phyloP scores from a whole-genome alignment of 2,329 filamentous ascomycete species.

The Graphiopsis chlorocephala region DNA sequence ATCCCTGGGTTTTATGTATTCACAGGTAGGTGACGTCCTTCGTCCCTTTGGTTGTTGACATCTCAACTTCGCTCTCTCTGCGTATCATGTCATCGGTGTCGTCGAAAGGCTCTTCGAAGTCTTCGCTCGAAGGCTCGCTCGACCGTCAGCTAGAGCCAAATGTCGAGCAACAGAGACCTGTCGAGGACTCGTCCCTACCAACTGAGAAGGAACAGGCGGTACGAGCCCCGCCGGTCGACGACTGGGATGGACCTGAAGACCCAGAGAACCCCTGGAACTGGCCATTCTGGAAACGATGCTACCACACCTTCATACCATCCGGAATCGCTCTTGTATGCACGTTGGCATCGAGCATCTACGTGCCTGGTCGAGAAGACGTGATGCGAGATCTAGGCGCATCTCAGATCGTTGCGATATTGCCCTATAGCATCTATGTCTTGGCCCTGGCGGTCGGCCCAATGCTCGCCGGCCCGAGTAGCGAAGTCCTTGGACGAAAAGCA shows the following conservation, averaged over 20 bases:
- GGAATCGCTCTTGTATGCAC: constrained; percentile 39
- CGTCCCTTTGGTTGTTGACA: neutral
- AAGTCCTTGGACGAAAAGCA: constrained; percentile 54
- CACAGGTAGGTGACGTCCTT: neutral
- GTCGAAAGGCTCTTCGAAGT: neutral
- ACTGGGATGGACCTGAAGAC: constrained; percentile 34
- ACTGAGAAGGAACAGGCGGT: neutral
- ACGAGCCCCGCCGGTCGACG: constrained; percentile 1
- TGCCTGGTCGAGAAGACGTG: constrained; percentile 36
- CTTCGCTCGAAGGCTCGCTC: neutral
- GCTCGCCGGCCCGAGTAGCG: constrained; percentile 58
- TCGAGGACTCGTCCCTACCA: neutral
- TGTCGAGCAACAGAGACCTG: neutral
- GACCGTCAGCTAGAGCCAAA: neutral
- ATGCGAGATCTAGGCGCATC: constrained; percentile 53
- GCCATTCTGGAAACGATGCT: constrained; percentile 43
- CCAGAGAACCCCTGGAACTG: constrained; percentile 54
- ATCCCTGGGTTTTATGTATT: neutral
- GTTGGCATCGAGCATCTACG: constrained; percentile 22
- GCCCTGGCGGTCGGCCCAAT: constrained; percentile 61
- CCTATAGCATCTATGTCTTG: constrained; percentile 58
- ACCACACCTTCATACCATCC: constrained; percentile 38
- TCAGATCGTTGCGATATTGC: constrained; percentile 56
- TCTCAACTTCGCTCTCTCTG: neutral
- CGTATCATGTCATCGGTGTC: constrained; percentile 4